phyloP scores from a whole-genome alignment of 2,329 filamentous ascomycete genomes.

The Sporothrix brunneoviolacea region DNA sequence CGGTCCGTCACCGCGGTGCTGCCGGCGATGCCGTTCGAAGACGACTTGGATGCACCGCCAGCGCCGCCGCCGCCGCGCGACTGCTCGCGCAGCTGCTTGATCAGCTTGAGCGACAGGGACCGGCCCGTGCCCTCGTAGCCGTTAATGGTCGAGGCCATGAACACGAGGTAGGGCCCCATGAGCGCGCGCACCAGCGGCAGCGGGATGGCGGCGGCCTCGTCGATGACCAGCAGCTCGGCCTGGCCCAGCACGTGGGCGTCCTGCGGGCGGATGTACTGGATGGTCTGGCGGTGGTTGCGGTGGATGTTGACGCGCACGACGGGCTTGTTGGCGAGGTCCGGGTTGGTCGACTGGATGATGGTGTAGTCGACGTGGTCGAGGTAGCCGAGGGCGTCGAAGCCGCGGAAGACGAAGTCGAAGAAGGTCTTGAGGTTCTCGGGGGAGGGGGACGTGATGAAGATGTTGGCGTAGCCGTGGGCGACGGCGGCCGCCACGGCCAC shows the following conservation, averaged over 20 bases:
- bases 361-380: constrained; percentile 95
- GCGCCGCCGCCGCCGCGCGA: constrained; percentile 64
- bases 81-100: constrained; percentile 93
- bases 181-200: constrained; percentile 86
- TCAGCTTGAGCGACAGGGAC: constrained; percentile 90
- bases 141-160: constrained; percentile 99
- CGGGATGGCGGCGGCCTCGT: constrained; percentile 95
- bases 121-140: constrained; percentile 96
- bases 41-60: no score
- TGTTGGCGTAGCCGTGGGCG: constrained; percentile 96
- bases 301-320: constrained; percentile 96
- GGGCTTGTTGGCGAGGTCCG: constrained; percentile 90
- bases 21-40: constrained; percentile 41
- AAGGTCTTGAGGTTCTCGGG: constrained; percentile 98
- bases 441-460: constrained; percentile 96
- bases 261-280: constrained; percentile 96
- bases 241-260: constrained; percentile 93
- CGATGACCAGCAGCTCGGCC: constrained; percentile 90
- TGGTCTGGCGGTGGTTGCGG: constrained; percentile 90
- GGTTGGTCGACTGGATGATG: constrained; percentile 96
- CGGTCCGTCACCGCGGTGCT: constrained; percentile 63
- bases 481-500: constrained; percentile 90
- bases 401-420: constrained; percentile 98
- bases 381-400: constrained; percentile 90
- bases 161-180: constrained; percentile 94